A percentile compares a stretch with the other conserved stretches of the same genome.
Conservation (phyloP, 176 grass and related monocot species). For the Typha latifolia region DNA sequence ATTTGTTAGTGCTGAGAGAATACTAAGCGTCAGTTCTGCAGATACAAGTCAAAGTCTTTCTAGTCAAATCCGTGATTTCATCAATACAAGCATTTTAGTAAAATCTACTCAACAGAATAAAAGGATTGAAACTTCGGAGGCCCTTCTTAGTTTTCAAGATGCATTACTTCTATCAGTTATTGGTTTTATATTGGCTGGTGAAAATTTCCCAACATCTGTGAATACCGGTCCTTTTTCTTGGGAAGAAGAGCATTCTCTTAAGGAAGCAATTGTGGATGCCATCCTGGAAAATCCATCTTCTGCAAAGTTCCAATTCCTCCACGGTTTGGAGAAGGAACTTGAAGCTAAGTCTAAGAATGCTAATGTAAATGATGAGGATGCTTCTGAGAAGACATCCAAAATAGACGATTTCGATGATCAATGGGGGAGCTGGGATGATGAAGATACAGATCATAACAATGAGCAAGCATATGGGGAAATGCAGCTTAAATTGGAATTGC, state of each 20-base stretch:
- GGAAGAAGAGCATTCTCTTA: conserved; percentile 90
- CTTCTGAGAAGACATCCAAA: conserved; percentile 31
- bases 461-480: conserved; percentile 57
- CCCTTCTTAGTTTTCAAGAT: conserved; percentile 80
- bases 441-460: conserved; percentile 57
- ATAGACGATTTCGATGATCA: conserved; percentile 88
- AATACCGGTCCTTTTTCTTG: conserved; percentile 84
- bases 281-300: conserved; percentile 69
- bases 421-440: conserved; percentile 89
- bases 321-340: conserved; percentile 63
- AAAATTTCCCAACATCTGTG: conserved; percentile 79
- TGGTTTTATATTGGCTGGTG: conserved; percentile 87
- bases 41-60: conserved; percentile 86
- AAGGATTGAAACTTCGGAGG: conserved; percentile 27
- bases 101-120: conserved; percentile 46
- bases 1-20: conserved; percentile 83
- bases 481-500: conserved; percentile 86
- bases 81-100: conserved; percentile 70
- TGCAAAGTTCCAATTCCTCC: conserved; percentile 62
- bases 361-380: conserved; percentile 27
- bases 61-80: conserved; percentile 92
- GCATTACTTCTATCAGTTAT: conserved; percentile 76
- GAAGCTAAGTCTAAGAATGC: conserved; percentile 47
- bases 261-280: conserved; percentile 87
- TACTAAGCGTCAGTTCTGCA: conserved; percentile 75